These are phyloP conservation scores for Penicillium nordicum DNA, from an alignment of 2,329 filamentous ascomycete genomes.

Conservation along the genomic window DNA sequence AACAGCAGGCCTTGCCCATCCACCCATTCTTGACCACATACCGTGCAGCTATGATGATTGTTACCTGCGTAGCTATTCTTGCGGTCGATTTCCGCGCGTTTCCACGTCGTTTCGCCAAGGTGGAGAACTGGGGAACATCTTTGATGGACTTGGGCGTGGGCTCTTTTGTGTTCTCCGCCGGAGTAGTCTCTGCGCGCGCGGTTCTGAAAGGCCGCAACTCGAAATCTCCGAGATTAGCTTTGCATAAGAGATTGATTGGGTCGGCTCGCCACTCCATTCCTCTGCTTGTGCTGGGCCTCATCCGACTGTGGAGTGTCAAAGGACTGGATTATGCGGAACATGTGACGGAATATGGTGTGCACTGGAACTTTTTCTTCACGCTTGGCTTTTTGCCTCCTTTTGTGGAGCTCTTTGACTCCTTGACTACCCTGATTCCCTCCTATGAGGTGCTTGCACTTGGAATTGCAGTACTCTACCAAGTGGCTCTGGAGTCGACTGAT, in stretches of 20 bases:
- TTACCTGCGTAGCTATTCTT: constrained; percentile 88
- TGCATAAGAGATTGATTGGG: constrained; percentile 55
- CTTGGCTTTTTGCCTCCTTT: constrained; percentile 84
- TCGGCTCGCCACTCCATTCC: constrained; percentile 80
- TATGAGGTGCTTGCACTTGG: constrained; percentile 71
- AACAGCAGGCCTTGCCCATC: constrained; percentile 61
- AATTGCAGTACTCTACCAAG: constrained; percentile 68
- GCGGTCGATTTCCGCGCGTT: constrained; percentile 95
- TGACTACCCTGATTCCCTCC: constrained; percentile 67
- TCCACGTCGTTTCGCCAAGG: constrained; percentile 91
- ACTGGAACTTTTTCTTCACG: constrained; percentile 99
- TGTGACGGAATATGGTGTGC: constrained; percentile 93
- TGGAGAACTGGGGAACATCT: constrained; percentile 99
- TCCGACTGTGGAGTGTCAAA: constrained; percentile 86
- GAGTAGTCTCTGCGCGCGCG: constrained; percentile 81
- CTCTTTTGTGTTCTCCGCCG: constrained; percentile 93
- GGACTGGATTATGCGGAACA: constrained; percentile 95
- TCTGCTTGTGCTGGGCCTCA: constrained; percentile 71
- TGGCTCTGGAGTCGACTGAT: constrained; percentile 69
- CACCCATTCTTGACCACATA: constrained; percentile 94
- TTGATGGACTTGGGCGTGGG: constrained; percentile 97
- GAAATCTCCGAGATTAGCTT: constrained; percentile 45
- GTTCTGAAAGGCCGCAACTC: constrained; percentile 66
- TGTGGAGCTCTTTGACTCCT: constrained; percentile 74
- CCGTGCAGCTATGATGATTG: constrained; percentile 83